Evolutionary conservation across 2,329 filamentous ascomycete species (phyloP).

Genomic region (Zalaria sp.): DNA sequence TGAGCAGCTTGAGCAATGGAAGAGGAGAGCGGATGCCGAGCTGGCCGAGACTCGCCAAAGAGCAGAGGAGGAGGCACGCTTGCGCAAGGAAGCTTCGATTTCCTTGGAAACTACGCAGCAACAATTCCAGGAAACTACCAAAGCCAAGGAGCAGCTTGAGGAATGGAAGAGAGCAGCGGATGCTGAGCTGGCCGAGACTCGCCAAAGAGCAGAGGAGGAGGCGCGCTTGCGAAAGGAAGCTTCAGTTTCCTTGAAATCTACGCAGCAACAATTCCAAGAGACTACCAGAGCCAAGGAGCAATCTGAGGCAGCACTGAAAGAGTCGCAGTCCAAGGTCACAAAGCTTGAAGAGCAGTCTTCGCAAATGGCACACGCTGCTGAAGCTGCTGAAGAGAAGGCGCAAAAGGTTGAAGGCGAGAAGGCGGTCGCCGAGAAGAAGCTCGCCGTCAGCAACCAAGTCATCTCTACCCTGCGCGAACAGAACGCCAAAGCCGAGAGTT

Average conservation of each 20-base stretch:
- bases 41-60: neutral
- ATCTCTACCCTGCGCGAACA: neutral
- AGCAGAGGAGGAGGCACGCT: neutral
- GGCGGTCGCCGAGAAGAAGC: neutral
- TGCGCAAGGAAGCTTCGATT: constrained; percentile 1
- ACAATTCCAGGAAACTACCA: neutral
- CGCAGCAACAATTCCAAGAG: neutral
- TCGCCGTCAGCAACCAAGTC: constrained; percentile 1
- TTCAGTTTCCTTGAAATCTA: neutral
- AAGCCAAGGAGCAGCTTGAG: constrained; percentile 2
- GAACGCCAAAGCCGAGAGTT: constrained; percentile 3
- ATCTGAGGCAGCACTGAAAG: constrained; percentile 1
- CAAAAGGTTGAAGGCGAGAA: constrained; percentile 1
- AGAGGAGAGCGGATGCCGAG: neutral
- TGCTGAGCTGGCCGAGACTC: neutral
- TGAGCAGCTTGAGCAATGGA: constrained; percentile 2
- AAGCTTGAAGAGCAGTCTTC: constrained; percentile 2
- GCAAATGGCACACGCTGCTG: neutral
- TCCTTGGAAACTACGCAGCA: constrained; percentile 1
- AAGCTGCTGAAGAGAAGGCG: constrained; percentile 2
- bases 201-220: neutral
- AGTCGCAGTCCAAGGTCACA: constrained; percentile 1
- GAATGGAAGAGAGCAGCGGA: constrained; percentile 1
- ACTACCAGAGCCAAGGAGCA: constrained; percentile 1
- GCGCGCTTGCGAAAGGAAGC: constrained; percentile 3